Base-by-base conservation (phyloP, 495 filamentous ascomycete genomes). In the Staphylotrichum longicolle region DNA sequence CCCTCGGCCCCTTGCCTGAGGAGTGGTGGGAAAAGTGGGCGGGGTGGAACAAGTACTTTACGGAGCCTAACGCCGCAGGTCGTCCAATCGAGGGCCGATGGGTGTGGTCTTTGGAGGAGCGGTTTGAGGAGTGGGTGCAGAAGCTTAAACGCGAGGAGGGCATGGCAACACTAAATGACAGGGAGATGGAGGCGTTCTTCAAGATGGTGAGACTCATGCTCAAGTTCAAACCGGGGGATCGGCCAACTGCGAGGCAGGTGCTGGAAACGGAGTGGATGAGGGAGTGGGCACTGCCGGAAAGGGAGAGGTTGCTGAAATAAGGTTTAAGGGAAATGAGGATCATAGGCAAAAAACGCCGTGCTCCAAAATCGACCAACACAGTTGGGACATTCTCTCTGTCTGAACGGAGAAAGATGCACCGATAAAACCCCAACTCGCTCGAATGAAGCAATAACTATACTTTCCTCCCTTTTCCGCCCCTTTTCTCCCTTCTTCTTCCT, bases 131-230 rank as follows among this genome's bases (percentile, higher is more conserved):
- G 37, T 45, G 46, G 53, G 32, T 68, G 4, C 44, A 63, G 45
- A 30, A 50, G 7, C 45, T 37, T 20, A 58, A 70, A 54, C 39
- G 49, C 39, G 40, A 44, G 30, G 0, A 60, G 0, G 63, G 51
- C 4, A 57, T 64, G 53, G 65, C 50, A 6, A 7, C 39, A 7
- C 14, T 64, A 11, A 39, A 47, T 3, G 64, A 58, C 7, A 41
- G 52, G 15, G 76, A 79, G 58, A 65, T 52, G 40, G 60, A 66
- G 35, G 76, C 72, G 51, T 30, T 80, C 7, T 64, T 75, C n/a
- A 58, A 54, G 4, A 70, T 80, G 74, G 49, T 79, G 49, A 51
- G 68, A 39, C 42, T 63, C 61, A 79, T 80, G 75, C 68, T 80
- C n/a, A 68, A 63, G 27, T 79, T 75, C 49, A 72, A 65, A 47